Base-by-base conservation (phyloP, 1,284 basidiomycete species). In the Sporisorium exsertum region DNA sequence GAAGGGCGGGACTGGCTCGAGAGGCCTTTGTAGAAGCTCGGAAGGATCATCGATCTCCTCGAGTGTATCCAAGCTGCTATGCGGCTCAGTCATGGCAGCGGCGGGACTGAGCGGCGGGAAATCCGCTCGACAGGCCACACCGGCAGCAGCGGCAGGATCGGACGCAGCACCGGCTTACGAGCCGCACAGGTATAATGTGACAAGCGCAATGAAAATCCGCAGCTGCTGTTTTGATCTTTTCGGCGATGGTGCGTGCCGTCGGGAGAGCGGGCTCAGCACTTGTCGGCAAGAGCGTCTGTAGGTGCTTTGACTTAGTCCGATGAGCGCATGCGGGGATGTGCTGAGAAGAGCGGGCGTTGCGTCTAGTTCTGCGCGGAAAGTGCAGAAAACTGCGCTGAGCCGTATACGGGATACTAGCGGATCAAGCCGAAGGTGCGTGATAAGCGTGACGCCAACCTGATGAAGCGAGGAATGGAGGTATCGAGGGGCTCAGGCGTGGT, bases 1-100 rank as follows among this genome's bases (percentile, higher is more conserved):
- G 33, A 76, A 40, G 42, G 74, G 64, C 37, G 71, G 64, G 13
- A 56, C 42, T 7, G 60, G 72, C 57, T 70, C 64, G 20, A 74
- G 71, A n/a, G 72, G 77, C 27, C n/a, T 49, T 4, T 65, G 63
- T 0, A 79, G 67, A 15, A 76, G 66, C 49, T 73, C 70, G 37
- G 70, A 58, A 13, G 71, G 66, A 47, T 79, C 70, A 42, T 77
- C 73, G 43, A 79, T 69, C 70, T 77, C 73, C 57, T 77, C 70
- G 29, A 79, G 57, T 8, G 54, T 35, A 37, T 79, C 73, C 3
- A 53, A 24, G 15, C 47, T 60, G 5, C 45, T 51, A 5, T 26
- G 32, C 13, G 22, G 32, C 20, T 64, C 56, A 0, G 56, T 35
- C 69, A 72, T 72, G 13, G n/a, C 40, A 55, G 2, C 6, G 13